These are phyloP conservation scores for Tulasnella calospora DNA, from an alignment of 768 basidiomycete species.

Conservation along the genomic window DNA sequence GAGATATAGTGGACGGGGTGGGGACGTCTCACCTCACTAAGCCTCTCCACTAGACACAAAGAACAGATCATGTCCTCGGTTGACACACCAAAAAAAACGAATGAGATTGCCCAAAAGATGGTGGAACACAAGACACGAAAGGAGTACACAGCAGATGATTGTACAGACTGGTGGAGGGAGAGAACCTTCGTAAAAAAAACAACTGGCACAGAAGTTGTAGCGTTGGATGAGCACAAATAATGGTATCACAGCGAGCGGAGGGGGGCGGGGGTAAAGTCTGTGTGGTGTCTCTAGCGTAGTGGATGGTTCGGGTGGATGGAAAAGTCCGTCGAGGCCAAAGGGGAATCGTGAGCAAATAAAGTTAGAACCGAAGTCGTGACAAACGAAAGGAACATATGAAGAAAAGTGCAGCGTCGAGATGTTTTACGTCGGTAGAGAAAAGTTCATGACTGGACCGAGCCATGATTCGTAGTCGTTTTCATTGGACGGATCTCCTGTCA, in stretches of 20 bases:
- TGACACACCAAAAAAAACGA: background rate
- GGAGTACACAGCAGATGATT: background rate
- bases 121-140: background rate
- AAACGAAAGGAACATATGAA: background rate
- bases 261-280: background rate
- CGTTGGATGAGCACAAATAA: background rate
- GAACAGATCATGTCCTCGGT: too few relatives aligned
- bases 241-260: background rate
- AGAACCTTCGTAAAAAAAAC: background rate
- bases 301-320: background rate
- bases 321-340: background rate
- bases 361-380: background rate
- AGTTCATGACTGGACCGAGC: conserved; percentile 37
- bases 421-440: background rate
- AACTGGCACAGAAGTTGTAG: background rate
- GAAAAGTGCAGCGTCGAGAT: background rate
- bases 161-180: background rate
- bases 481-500: conserved; percentile 42
- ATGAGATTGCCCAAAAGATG: background rate
- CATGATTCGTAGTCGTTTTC: conserved; percentile 47
- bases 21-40: background rate
- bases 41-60: too few relatives aligned
- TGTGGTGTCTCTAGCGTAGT: background rate
- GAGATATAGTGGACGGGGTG: background rate
- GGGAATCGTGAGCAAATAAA: background rate